Evolutionary conservation across 202 grass and related monocot species (phyloP), one percentile per base, ranked within the genome.

Genomic region (Setaria italica): DNA sequence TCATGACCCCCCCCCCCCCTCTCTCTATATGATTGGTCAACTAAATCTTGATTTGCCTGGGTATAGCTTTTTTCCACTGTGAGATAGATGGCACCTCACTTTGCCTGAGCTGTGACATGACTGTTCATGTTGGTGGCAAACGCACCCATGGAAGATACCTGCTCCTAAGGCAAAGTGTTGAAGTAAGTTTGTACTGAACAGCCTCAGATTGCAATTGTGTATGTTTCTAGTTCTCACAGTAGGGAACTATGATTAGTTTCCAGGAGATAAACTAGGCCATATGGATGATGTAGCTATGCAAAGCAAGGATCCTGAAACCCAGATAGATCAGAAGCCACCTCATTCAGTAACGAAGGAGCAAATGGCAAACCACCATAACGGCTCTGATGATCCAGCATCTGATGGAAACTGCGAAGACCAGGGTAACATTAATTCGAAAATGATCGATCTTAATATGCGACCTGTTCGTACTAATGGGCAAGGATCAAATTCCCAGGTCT

Each of bases 61-160:
- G 16, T 90, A 55, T 84, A 99, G 97, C 97, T 82, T 99, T 96
- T 92, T 99, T 99, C 87, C 96, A 96, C 70, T 99, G 97, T 80
- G 97, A 91, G 57, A 80, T 99, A 94, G 97, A 99, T 94, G 97
- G 97, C 63, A 90, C 92, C 71, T 99, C 97, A 59, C 89, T 99
- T 85, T 99, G 97, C 88, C 67, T 96, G 76, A 93, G 87, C 4
- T 99, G 97, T 63, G 97, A 99, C 84, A 96, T 99, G 97, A 88
- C 94, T 80, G 97, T 99, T 62, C 96, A 98, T 94, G 96, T 98
- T 49, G 96, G 93, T 79, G 97, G 97, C 49, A 99, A 99, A 89
- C 73, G 88, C 78, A 94, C 90, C 72, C 93, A 99, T 75, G 90
- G 86, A 82, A 92, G 93, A 91, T 94, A 99, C 78, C 90, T 96